Evolutionary conservation across 306 rosid genomes (phyloP).

Genomic region (Corylus avellana): DNA sequence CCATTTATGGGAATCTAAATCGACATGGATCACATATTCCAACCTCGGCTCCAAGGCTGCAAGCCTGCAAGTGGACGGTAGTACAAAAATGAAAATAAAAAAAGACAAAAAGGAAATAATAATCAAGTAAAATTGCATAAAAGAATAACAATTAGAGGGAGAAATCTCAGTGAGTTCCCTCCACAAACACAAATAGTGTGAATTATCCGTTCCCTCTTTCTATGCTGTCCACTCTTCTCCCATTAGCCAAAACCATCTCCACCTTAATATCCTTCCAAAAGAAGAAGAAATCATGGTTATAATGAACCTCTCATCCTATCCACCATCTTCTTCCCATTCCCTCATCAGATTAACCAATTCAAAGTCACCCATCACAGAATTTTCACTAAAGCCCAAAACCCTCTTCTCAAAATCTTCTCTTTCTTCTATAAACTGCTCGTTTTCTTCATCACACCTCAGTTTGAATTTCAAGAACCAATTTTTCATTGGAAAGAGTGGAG

Average conservation of each 20-base stretch:
- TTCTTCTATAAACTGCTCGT: constrained; percentile 33
- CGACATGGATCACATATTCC: no score
- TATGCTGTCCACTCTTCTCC: constrained; percentile 31
- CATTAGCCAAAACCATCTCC: constrained; percentile 30
- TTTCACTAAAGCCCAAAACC: constrained; percentile 49
- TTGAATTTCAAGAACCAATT: constrained; percentile 45
- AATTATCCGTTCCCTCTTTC: constrained; percentile 61
- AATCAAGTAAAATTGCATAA: no score
- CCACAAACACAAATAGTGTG: constrained; percentile 62
- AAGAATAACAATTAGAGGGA: constrained; percentile 10
- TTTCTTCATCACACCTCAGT: constrained; percentile 40
- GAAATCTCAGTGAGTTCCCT: constrained; percentile 52
- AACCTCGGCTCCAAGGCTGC: no score
- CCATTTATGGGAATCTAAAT: no score
- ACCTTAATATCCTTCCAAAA: constrained; percentile 22
- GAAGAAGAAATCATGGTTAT: constrained; percentile 59
- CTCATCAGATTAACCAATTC: constrained; percentile 50
- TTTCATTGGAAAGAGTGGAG: constrained; percentile 29
- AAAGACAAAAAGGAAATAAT: neutral
- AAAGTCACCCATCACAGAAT: constrained; percentile 48
- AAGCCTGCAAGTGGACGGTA: no score
- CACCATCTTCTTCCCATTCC: constrained; percentile 52
- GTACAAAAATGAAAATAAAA: neutral
- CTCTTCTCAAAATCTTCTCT: constrained; percentile 53
- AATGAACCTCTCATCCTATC: constrained; percentile 61